Evolutionary conservation across 202 grass and related monocot species (phyloP).

Genomic region (Zizania palustris): DNA sequence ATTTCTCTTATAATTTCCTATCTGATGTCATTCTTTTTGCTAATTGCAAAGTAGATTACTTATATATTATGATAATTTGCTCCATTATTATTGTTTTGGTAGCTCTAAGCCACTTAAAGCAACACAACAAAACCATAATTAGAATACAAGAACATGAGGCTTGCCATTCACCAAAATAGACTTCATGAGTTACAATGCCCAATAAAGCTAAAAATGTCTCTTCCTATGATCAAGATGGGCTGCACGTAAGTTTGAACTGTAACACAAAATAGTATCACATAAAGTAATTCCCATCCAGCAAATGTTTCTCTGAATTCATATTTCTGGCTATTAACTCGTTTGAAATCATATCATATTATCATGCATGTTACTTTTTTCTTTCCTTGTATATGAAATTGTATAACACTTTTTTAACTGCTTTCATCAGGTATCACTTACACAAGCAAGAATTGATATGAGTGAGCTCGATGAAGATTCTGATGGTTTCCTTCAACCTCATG

Average conservation of each 20-base stretch:
- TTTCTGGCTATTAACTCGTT: background rate
- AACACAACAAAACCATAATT: background rate
- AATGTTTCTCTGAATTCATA: conserved; percentile 18
- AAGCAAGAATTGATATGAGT: conserved; percentile 99
- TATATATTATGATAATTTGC: conserved; percentile 3
- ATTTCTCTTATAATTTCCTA: background rate
- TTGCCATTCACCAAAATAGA: background rate
- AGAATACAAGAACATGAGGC: conserved; percentile 13
- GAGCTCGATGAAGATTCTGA: conserved; percentile 99
- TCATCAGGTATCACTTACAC: conserved; percentile 94
- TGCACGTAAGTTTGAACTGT: background rate
- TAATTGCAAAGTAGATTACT: conserved; percentile 1
- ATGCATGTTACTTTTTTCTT: background rate
- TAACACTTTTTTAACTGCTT: conserved; percentile 23
- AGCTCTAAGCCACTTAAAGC: background rate
- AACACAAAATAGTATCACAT: background rate
- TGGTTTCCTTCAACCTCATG: conserved; percentile 99
- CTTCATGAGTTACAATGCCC: background rate
- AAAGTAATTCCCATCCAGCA: background rate
- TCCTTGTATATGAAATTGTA: background rate
- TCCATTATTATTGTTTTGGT: background rate
- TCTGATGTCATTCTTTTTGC: background rate
- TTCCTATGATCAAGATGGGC: background rate
- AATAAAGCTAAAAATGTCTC: background rate
- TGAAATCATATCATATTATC: background rate